These are phyloP conservation scores for Botryotinia calthae DNA, from an alignment of 2,329 filamentous ascomycete species.

Conservation along the genomic window DNA sequence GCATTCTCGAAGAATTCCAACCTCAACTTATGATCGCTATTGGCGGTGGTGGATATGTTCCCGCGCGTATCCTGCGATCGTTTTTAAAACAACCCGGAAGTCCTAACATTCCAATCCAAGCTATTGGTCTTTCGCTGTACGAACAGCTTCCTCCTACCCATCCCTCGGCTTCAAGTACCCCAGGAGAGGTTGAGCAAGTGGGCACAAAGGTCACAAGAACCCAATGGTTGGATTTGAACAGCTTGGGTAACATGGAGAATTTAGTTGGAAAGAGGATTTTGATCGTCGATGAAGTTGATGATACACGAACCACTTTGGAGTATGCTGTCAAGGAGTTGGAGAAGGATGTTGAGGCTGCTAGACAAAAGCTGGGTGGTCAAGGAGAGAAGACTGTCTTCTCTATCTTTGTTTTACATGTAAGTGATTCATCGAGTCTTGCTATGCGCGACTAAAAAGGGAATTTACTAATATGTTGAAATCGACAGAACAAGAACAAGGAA, in stretches of 20 bases:
- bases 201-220: slow-evolving; percentile 96
- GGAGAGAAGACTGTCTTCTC: slow-evolving; percentile 82
- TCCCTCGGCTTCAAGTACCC: slow-evolving; percentile 49
- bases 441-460: background rate
- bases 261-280: slow-evolving; percentile 87
- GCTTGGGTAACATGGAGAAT: slow-evolving; percentile 79
- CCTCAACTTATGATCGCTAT: slow-evolving; percentile 98
- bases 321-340: slow-evolving; percentile 90
- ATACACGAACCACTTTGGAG: slow-evolving; percentile 89
- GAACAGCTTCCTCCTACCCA: slow-evolving; percentile 67
- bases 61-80: slow-evolving; percentile 92
- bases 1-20: slow-evolving; percentile 80
- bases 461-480: background rate
- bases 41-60: slow-evolving; percentile 94
- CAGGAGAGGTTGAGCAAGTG: slow-evolving; percentile 59
- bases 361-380: slow-evolving; percentile 67
- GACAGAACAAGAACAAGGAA: slow-evolving; percentile 88
- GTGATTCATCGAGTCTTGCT: background rate
- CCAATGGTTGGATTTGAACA: slow-evolving; percentile 93
- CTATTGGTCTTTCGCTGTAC: slow-evolving; percentile 96
- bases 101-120: slow-evolving; percentile 98
- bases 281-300: slow-evolving; percentile 94
- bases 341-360: slow-evolving; percentile 86
- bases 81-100: slow-evolving; percentile 87
- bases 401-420: slow-evolving; percentile 91